Base-by-base conservation (phyloP, 139 green algal species). In the Ettlia oleoabundans region DNA sequence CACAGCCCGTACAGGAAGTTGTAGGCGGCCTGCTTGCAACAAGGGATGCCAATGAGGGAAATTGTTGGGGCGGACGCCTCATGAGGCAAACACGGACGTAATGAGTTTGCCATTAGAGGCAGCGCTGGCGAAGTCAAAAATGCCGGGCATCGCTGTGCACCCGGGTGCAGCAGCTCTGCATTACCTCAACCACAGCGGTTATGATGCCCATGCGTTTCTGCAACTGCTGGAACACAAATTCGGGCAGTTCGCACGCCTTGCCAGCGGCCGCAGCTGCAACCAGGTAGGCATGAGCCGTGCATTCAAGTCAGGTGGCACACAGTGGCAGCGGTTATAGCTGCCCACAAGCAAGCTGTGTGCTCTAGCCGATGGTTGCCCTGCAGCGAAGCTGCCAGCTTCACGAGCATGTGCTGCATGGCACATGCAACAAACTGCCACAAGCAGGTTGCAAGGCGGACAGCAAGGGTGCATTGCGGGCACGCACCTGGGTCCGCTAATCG, bases 1-100 rank as follows among this genome's bases (percentile, higher is more conserved):
- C 88, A 89, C 61, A 93, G 81, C 4, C 84, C 86, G 63, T 82
- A 90, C 52, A 94, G 43, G 33, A 94, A 83, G 66, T 91, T 93
- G 84, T 94, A 94, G 30, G 83, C 90, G 53, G 76, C 43, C 86
- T 91, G 86, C 71, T 79, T 24, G 30, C 1, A 24, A 35, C 18
- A 35, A 43, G 6, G 26, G 19, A 43, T 26, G 52, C 18, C 28
- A 21, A 32, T n/a, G n/a, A n/a, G n/a, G n/a, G n/a, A n/a, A n/a
- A n/a, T n/a, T n/a, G n/a, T n/a, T n/a, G n/a, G n/a, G n/a, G n/a
- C n/a, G n/a, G n/a, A n/a, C n/a, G n/a, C n/a, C n/a, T n/a, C n/a
- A n/a, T n/a, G n/a, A n/a, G n/a, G n/a, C n/a, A n/a, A n/a, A n/a
- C n/a, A n/a, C n/a, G n/a, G n/a, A n/a, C n/a, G n/a, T n/a, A n/a